These are phyloP conservation scores for Phialemonium atrogriseum DNA, from an alignment of 2,329 filamentous ascomycete genomes.

Conservation along the genomic window DNA sequence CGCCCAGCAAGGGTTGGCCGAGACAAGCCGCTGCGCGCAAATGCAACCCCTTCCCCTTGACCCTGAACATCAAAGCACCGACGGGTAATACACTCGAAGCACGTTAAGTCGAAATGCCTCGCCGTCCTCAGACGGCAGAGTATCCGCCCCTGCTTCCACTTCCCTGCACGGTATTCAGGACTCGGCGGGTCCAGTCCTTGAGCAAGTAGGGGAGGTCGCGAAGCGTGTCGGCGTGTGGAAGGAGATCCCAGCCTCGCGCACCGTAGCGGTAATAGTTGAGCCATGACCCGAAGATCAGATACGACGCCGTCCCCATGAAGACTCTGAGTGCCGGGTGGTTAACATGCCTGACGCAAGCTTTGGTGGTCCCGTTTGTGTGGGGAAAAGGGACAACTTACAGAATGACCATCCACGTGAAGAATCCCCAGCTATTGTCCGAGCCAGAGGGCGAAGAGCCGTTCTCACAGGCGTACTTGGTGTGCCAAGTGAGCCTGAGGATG, in stretches of 20 bases:
- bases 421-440: constrained; percentile 64
- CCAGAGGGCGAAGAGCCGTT: constrained; percentile 32
- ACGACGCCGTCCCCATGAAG: constrained; percentile 78
- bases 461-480: constrained; percentile 81
- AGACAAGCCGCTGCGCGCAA: constrained; percentile 1
- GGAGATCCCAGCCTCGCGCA: constrained; percentile 86
- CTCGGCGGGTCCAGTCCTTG: constrained; percentile 76
- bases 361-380: not conserved
- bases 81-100: too few species aligned
- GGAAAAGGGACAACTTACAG: constrained; percentile 52
- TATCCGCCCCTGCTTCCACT: constrained; percentile 83
- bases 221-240: constrained; percentile 87
- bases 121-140: constrained; percentile 67
- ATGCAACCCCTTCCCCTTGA: too few species aligned
- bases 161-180: constrained; percentile 78
- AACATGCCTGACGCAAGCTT: not conserved
- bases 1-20: not conserved
- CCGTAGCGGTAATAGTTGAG: constrained; percentile 98
- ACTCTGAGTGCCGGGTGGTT: constrained; percentile 40
- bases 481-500: constrained; percentile 67
- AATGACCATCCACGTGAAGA: constrained; percentile 95
- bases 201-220: constrained; percentile 87
- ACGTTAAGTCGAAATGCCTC: constrained; percentile 1
- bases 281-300: constrained; percentile 97
- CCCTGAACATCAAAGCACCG: too few species aligned